A percentile compares a stretch with the other conserved stretches of the same genome.
Conservation (phyloP, 352 stramenopile species). For the Pythium sukuiense region DNA sequence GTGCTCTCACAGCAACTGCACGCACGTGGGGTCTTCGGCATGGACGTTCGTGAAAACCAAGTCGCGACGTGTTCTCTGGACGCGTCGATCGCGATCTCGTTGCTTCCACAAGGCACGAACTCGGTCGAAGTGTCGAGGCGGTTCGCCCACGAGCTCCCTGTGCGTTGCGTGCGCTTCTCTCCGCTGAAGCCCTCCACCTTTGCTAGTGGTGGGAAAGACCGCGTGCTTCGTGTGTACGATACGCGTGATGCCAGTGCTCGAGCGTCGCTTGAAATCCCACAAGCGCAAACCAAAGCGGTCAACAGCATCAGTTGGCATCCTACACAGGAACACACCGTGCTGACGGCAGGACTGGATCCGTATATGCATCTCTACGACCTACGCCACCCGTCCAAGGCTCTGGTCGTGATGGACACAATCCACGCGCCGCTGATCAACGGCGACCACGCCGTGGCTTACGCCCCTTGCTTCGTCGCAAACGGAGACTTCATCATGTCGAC, state of each 20-base stretch:
- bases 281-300: conserved; percentile 42
- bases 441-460: background rate
- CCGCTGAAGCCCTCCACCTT: conserved; percentile 26
- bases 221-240: conserved; percentile 47
- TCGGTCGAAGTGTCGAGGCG: conserved; percentile 23
- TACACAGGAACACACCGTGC: conserved; percentile 36
- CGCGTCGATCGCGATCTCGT: conserved; percentile 35
- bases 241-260: background rate
- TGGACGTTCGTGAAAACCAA: conserved; percentile 36
- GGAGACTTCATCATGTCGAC: conserved; percentile 14
- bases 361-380: conserved; percentile 55
- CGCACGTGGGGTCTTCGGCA: conserved; percentile 44
- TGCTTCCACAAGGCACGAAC: conserved; percentile 24
- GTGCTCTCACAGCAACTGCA: conserved; percentile 38
- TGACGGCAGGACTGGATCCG: conserved; percentile 48
- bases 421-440: conserved; percentile 6
- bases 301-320: conserved; percentile 63
- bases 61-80: conserved; percentile 58
- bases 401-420: conserved; percentile 37
- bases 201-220: conserved; percentile 51
- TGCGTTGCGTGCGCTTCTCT: conserved; percentile 47
- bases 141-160: conserved; percentile 41
- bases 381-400: conserved; percentile 30
- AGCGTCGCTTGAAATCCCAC: conserved; percentile 19
- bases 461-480: conserved; percentile 41